Base-by-base conservation (phyloP, 768 basidiomycete genomes). In the Gloeostereum incarnatum region DNA sequence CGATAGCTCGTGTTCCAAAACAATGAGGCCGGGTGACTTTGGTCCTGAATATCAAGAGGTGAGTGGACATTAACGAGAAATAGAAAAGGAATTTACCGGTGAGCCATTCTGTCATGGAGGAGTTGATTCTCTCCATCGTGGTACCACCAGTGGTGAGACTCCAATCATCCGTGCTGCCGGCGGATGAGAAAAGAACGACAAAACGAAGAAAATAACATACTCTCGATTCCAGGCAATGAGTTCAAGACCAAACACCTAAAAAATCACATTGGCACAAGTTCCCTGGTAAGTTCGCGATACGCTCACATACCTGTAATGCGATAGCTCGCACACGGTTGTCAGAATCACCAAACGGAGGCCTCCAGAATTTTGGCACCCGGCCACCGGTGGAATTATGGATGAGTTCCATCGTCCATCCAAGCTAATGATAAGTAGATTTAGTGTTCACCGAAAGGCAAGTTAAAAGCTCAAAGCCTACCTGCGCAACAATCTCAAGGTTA, bases 191-290 rank as follows among this genome's bases (percentile, higher is more conserved):
- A 38, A 36, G 20, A n/a, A 26, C 23, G 5, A 36, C 6, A 34
- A 10, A 45, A 35, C 69, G 65, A 39, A 38, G 39, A 16, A 8
- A 13, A 9, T 35, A 24, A 18, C 73, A 38, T 60, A 87, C 84
- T 93, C 92, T 42, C 79, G 73, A 58, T 94, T 92, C 93, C 93
- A 97, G 47, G 88, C 60, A 39, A 93, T 73, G n/a, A 86, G 83
- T 16, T 69, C 68, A 45, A 97, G 57, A 18, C 86, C 89, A 53
- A 96, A 92, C 22, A 75, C 61, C 62, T 67, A 18, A 13, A 31
- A 9, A 20, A 18, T 27, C 11, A 22, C 16, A 20, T 20, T 36
- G 30, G 44, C 32, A 36, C 20, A 31, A 20, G 17, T 25, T 14
- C 18, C 13, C n/a, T n/a, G n/a, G n/a, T n/a, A n/a, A n/a, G n/a